Evolutionary conservation across 345 rosid species (phyloP).

Genomic region (Punica granatum): DNA sequence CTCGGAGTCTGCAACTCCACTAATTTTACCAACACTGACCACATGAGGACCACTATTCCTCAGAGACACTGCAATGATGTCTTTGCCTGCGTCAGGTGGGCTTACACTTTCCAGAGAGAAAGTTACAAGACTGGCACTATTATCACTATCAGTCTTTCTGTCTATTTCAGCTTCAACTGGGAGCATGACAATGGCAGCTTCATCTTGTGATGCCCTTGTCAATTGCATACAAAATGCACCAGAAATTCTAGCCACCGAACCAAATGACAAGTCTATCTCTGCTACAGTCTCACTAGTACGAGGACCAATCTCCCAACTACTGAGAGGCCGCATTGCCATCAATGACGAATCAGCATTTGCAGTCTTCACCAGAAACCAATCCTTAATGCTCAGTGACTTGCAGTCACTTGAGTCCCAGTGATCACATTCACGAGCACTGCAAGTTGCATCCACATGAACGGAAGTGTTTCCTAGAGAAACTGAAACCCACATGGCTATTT

Average conservation of each 20-base stretch:
- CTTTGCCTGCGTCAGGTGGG: slow-evolving; percentile 24
- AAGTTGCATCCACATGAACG: slow-evolving; percentile 40
- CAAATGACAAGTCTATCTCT: slow-evolving; percentile 46
- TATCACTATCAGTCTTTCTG: slow-evolving; percentile 18
- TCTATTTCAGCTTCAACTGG: slow-evolving; percentile 50
- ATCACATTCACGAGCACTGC: slow-evolving; percentile 22
- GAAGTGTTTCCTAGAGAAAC: slow-evolving; percentile 42
- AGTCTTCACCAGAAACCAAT: slow-evolving; percentile 48
- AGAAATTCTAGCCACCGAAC: slow-evolving; percentile 32
- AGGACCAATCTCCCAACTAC: slow-evolving; percentile 51
- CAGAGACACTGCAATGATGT: slow-evolving; percentile 37
- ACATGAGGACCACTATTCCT: slow-evolving; percentile 35
- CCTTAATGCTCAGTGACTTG: slow-evolving; percentile 22
- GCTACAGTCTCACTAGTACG: slow-evolving; percentile 26
- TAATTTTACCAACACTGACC: slow-evolving; percentile 30
- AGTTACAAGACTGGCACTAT: slow-evolving; percentile 20
- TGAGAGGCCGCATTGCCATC: slow-evolving; percentile 40
- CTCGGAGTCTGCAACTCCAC: slow-evolving; percentile 30
- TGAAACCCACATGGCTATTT: slow-evolving; percentile 46
- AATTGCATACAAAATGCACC: slow-evolving; percentile 53
- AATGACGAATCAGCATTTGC: slow-evolving; percentile 28
- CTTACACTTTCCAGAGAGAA: slow-evolving; percentile 36
- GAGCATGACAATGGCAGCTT: slow-evolving; percentile 36
- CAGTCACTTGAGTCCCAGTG: slow-evolving; percentile 13
- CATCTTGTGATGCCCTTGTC: slow-evolving; percentile 34